Conservation (phyloP, 2,329 filamentous ascomycete species). For the Fusarium begoniae region DNA sequence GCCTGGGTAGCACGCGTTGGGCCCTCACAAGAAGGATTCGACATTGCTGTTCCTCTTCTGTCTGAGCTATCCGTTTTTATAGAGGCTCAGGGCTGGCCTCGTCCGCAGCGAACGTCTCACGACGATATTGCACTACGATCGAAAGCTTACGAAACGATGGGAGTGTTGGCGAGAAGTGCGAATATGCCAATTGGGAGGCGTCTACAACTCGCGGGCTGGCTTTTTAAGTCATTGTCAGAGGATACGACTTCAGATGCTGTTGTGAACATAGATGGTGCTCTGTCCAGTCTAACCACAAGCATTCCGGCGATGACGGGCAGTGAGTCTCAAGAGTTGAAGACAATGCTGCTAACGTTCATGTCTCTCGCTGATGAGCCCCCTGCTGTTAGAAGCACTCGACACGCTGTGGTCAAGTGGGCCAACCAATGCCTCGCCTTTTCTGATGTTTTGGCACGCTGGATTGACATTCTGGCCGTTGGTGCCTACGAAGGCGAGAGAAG, state of each 20-base stretch:
- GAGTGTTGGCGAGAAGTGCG: slow-evolving; percentile 76
- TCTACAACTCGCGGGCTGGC: slow-evolving; percentile 71
- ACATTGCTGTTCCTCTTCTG: slow-evolving; percentile 75
- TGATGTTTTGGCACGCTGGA: slow-evolving; percentile 84
- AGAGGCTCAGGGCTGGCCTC: slow-evolving; percentile 84
- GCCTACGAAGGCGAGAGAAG: slow-evolving; percentile 73
- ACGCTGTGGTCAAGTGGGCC: slow-evolving; percentile 86
- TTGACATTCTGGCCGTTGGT: slow-evolving; percentile 83
- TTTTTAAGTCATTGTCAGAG: slow-evolving; percentile 84
- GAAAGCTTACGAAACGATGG: slow-evolving; percentile 90
- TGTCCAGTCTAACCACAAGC: slow-evolving; percentile 74
- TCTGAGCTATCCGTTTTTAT: slow-evolving; percentile 77
- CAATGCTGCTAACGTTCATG: slow-evolving; percentile 76
- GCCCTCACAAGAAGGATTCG: slow-evolving; percentile 64
- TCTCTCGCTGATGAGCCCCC: slow-evolving; percentile 57
- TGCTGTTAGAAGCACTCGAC: slow-evolving; percentile 78
- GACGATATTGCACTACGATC: slow-evolving; percentile 75
- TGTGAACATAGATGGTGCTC: slow-evolving; percentile 87
- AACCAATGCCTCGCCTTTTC: slow-evolving; percentile 86
- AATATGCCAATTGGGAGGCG: slow-evolving; percentile 64
- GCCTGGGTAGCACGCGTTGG: slow-evolving; percentile 86
- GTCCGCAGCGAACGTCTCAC: slow-evolving; percentile 63
- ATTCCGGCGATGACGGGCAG: slow-evolving; percentile 50
- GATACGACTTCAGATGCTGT: slow-evolving; percentile 80
- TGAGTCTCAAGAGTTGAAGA: slow-evolving; percentile 50